phyloP scores from a whole-genome alignment of 2,329 filamentous ascomycete species.

The Mollisiaceae sp. region DNA sequence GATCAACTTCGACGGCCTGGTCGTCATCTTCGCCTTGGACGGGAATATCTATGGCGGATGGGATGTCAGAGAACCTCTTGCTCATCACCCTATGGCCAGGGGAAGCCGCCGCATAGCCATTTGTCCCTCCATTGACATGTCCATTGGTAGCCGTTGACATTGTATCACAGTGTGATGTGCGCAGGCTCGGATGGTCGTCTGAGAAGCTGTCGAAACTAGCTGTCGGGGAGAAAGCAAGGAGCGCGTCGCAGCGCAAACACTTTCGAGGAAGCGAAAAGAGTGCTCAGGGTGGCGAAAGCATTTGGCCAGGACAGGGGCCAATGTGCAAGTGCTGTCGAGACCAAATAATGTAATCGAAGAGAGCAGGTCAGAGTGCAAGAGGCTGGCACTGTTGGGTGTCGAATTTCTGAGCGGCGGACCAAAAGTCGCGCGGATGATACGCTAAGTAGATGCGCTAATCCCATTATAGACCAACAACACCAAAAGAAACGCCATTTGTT shows the following conservation, averaged over 20 bases:
- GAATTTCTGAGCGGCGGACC: not conserved
- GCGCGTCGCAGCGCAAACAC: conserved; percentile 26
- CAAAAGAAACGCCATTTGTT: not conserved
- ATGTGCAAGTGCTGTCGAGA: not conserved
- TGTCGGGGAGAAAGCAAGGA: conserved; percentile 17
- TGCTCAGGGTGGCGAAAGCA: conserved; percentile 19
- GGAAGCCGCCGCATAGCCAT: conserved; percentile 33
- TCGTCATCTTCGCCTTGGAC: conserved; percentile 67
- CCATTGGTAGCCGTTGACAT: conserved; percentile 37
- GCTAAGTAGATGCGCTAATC: conserved; percentile 5
- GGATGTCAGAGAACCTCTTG: conserved; percentile 67
- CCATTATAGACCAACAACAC: conserved; percentile 19
- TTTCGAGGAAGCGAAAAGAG: conserved; percentile 9
- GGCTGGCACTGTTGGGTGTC: conserved; percentile 5
- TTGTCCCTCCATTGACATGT: conserved; percentile 36
- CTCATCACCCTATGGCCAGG: conserved; percentile 36
- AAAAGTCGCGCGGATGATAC: conserved; percentile 11
- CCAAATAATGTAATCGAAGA: too few species aligned
- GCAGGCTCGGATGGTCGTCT: not conserved
- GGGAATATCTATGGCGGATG: conserved; percentile 68
- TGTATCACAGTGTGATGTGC: conserved; percentile 17
- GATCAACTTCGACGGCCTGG: conserved; percentile 87
- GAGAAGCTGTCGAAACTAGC: conserved; percentile 14
- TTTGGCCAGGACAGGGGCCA: conserved; percentile 17
- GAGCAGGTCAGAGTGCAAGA: conserved; percentile 2